Percentiles rank a stretch among this genome's conserved stretches.
These are phyloP conservation scores for Rhododendron kiyosumense DNA, from an alignment of 148 eudicot species.

Conservation along the genomic window DNA sequence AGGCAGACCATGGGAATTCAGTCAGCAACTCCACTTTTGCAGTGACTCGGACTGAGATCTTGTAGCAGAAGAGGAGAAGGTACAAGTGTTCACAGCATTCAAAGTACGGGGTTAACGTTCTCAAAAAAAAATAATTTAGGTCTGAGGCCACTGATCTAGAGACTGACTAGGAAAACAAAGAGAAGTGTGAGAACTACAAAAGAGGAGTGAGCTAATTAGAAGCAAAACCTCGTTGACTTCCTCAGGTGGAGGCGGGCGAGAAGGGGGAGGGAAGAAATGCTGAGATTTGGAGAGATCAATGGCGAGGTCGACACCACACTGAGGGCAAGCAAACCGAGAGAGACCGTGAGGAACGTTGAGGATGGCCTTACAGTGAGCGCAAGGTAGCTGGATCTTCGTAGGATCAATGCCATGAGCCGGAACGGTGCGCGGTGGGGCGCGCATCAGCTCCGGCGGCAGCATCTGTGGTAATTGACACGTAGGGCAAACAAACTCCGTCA, in stretches of 20 bases:
- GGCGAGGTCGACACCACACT: constrained; percentile 66
- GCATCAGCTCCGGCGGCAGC: constrained; percentile 52
- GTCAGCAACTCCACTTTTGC: neutral
- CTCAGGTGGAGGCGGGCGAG: constrained; percentile 41
- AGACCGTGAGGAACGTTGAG: constrained; percentile 93
- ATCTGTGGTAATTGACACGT: constrained; percentile 80
- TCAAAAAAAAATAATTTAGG: neutral
- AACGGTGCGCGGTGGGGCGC: constrained; percentile 23
- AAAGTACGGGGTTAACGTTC: neutral
- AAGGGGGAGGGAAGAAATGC: constrained; percentile 35
- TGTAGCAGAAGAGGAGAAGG: neutral
- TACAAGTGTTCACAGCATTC: neutral
- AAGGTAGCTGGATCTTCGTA: constrained; percentile 74
- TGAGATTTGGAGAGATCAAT: constrained; percentile 63
- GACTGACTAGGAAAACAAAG: neutral
- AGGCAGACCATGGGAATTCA: neutral
- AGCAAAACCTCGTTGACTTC: constrained; percentile 72
- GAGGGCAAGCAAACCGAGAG: constrained; percentile 78
- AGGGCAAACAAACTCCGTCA: constrained; percentile 78
- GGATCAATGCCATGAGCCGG: constrained; percentile 90
- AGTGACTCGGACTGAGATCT: neutral
- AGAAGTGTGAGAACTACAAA: neutral
- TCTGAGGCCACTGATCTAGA: neutral
- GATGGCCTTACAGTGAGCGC: constrained; percentile 86
- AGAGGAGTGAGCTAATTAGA: neutral